Conservation (phyloP, 2,329 filamentous ascomycete species). For the Periconia sp. region DNA sequence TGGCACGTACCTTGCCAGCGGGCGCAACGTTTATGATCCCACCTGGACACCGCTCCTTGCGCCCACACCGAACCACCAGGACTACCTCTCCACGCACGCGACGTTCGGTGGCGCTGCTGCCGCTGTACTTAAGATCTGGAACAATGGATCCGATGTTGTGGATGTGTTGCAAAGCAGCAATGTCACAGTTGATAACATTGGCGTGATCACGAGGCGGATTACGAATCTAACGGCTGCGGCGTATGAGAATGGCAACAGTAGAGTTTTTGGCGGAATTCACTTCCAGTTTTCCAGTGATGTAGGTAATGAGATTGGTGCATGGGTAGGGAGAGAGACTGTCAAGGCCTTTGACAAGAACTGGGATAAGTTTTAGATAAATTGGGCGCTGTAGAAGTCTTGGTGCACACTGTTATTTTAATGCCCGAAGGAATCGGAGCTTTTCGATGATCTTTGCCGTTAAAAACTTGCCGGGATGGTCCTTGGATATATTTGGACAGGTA, state of each 20-base stretch:
- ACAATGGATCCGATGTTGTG: conserved; percentile 17
- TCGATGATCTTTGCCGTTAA: too few species aligned
- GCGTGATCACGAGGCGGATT: conserved; percentile 22
- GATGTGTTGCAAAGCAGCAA: conserved; percentile 26
- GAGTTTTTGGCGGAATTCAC: conserved; percentile 32
- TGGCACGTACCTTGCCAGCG: conserved; percentile 21
- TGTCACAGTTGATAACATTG: conserved; percentile 23
- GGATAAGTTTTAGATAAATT: conserved; percentile 13
- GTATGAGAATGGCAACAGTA: conserved; percentile 29
- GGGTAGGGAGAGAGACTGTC: conserved; percentile 16
- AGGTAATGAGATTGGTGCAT: conserved; percentile 17
- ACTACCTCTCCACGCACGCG: conserved; percentile 31
- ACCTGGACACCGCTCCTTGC: conserved; percentile 26
- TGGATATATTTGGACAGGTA: too few species aligned
- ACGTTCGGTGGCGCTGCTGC: conserved; percentile 28
- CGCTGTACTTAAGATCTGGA: conserved; percentile 22
- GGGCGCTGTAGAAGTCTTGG: background rate
- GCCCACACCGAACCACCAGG: conserved; percentile 28
- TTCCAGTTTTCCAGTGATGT: conserved; percentile 27
- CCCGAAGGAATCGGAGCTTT: too few species aligned
- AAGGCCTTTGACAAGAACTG: conserved; percentile 18
- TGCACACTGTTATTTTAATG: too few species aligned
- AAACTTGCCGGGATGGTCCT: too few species aligned
- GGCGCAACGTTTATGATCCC: conserved; percentile 17
- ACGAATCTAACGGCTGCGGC: conserved; percentile 27